phyloP scores from a whole-genome alignment of 2,329 filamentous ascomycete species.

The Trichoderma cornu-damae region DNA sequence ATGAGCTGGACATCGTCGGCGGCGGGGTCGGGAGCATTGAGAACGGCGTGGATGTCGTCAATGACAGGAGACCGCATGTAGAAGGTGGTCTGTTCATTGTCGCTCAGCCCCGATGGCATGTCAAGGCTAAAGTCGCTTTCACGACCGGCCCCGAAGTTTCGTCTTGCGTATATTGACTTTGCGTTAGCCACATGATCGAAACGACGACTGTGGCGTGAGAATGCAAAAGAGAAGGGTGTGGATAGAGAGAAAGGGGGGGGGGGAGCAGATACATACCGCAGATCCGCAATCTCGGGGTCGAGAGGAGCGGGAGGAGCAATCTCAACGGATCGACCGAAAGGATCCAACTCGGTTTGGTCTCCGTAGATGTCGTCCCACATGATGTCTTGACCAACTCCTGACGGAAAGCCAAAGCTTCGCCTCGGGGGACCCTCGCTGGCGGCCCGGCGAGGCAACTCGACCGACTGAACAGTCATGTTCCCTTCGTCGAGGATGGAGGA shows the following conservation, averaged over 20 bases:
- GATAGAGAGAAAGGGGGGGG: neutral
- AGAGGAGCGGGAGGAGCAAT: neutral
- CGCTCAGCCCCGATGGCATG: conserved; percentile 43
- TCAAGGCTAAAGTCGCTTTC: conserved; percentile 50
- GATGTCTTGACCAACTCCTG: conserved; percentile 32
- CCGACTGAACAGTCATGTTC: conserved; percentile 53
- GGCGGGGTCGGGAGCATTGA: neutral
- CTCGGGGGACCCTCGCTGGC: conserved; percentile 42
- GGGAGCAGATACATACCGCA: conserved; percentile 36
- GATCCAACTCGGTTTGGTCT: neutral
- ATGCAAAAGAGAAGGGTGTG: neutral
- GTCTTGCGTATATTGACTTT: too few species aligned
- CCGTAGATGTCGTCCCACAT: neutral
- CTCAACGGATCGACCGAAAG: neutral
- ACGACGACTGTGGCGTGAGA: conserved; percentile 23
- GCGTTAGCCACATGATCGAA: neutral
- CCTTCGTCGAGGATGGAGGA: conserved; percentile 54
- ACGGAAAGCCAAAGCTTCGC: conserved; percentile 47
- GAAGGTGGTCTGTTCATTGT: conserved; percentile 49
- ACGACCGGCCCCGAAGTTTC: too few species aligned
- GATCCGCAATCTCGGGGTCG: conserved; percentile 33
- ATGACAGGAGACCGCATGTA: conserved; percentile 36
- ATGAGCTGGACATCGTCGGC: neutral
- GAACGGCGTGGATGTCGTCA: neutral
- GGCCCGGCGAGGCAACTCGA: conserved; percentile 55